Percentiles rank a stretch among this genome's conserved stretches.
phyloP scores from a whole-genome alignment of 1,284 basidiomycete genomes.

The Tilletia walkeri region DNA sequence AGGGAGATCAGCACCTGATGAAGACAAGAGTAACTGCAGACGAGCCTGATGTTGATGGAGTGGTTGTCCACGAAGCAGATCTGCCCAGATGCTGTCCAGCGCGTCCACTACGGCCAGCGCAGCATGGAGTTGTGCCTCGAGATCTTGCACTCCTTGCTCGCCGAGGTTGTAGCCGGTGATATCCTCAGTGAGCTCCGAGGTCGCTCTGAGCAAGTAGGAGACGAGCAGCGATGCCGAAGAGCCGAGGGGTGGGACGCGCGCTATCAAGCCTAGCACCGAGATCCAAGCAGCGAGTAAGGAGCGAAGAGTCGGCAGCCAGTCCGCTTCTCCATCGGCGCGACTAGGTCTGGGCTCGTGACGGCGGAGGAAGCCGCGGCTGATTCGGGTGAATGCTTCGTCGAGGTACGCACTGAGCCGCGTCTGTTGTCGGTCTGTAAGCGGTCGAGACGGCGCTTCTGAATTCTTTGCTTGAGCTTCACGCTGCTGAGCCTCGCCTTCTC shows the following conservation, averaged over 20 bases:
- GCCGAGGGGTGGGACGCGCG: slow-evolving; percentile 2
- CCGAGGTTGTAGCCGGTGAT: slow-evolving; percentile 11
- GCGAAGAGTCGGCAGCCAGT: not conserved
- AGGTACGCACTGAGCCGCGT: slow-evolving; percentile 6
- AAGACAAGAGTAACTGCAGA: not conserved
- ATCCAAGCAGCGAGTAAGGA: not conserved
- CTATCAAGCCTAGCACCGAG: slow-evolving; percentile 4
- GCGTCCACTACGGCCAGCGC: not conserved
- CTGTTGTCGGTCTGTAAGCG: slow-evolving; percentile 12
- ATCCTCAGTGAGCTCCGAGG: slow-evolving; percentile 7
- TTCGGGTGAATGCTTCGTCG: not conserved
- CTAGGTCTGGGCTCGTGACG: not conserved
- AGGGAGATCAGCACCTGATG: not conserved
- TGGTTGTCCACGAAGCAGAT: not conserved
- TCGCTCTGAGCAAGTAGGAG: slow-evolving; percentile 6
- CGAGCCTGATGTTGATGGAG: not conserved
- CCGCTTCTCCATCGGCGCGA: not conserved
- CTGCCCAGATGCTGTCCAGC: slow-evolving; percentile 9
- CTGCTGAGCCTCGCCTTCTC: not conserved
- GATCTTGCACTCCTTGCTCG: not conserved
- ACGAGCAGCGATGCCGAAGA: slow-evolving; percentile 2
- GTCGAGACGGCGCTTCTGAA: not conserved
- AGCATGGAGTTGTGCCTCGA: slow-evolving; percentile 1
- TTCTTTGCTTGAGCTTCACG: not conserved
- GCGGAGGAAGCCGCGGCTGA: slow-evolving; percentile 15